These are phyloP conservation scores for Backusella luteola DNA, from an alignment of 192 early-diverging fungal species.

Conservation along the genomic window DNA sequence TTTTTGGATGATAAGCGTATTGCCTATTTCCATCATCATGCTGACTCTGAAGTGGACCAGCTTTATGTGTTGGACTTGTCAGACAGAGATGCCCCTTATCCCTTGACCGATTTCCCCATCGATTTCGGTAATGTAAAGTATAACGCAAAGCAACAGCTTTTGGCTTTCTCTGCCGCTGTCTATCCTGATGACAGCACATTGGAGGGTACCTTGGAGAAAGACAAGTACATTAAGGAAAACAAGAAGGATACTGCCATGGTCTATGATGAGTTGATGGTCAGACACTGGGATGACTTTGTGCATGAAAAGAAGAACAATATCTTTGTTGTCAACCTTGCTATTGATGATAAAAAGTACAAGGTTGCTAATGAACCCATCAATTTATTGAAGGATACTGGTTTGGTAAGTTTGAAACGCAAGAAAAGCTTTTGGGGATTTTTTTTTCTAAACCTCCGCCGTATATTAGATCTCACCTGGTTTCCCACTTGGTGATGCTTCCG, in stretches of 20 bases:
- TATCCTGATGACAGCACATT: constrained; percentile 53
- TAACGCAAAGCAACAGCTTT: constrained; percentile 41
- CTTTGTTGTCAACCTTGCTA: constrained; percentile 47
- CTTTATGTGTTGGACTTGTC: constrained; percentile 39
- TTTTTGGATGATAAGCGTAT: constrained; percentile 50
- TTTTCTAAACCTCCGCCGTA: not conserved
- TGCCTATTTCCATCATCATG: constrained; percentile 33
- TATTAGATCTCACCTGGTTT: constrained; percentile 43
- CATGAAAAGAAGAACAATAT: constrained; percentile 62
- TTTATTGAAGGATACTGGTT: constrained; percentile 46
- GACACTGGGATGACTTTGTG: constrained; percentile 78
- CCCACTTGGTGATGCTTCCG: constrained; percentile 57
- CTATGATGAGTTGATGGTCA: constrained; percentile 73
- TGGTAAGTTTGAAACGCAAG: constrained; percentile 28
- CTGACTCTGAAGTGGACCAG: constrained; percentile 35
- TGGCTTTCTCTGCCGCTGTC: constrained; percentile 71
- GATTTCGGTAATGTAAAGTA: constrained; percentile 57
- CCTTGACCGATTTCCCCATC: constrained; percentile 54
- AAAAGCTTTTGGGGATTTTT: not conserved
- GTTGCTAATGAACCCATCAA: constrained; percentile 52
- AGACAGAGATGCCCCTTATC: constrained; percentile 34
- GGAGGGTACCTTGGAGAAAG: constrained; percentile 53
- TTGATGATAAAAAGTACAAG: constrained; percentile 36
- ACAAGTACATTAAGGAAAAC: constrained; percentile 33
- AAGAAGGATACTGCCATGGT: constrained; percentile 60